A percentile compares a stretch with the other conserved stretches of the same genome.
These are phyloP conservation scores for Shiraia sp. DNA, from an alignment of 2,329 filamentous ascomycete species.

Conservation along the genomic window DNA sequence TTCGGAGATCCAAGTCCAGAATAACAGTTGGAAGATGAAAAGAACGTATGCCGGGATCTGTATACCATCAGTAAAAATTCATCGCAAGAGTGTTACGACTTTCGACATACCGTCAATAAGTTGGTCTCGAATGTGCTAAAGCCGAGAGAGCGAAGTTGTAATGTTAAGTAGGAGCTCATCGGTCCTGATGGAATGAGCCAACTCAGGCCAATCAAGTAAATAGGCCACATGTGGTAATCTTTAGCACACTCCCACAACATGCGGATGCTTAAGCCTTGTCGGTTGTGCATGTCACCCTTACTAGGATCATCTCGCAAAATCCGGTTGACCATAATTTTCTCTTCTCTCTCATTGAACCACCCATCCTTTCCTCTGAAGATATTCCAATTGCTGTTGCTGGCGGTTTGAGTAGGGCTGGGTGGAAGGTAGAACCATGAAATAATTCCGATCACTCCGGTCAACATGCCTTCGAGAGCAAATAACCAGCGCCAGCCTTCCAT, in stretches of 20 bases:
- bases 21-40: slow-evolving; percentile 54
- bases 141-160: slow-evolving; percentile 39
- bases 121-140: slow-evolving; percentile 46
- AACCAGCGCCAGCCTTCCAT: slow-evolving; percentile 62
- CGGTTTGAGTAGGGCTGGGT: slow-evolving; percentile 65
- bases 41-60: slow-evolving; percentile 52
- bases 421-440: slow-evolving; percentile 46
- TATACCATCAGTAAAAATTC: not conserved
- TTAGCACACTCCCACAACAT: slow-evolving; percentile 56
- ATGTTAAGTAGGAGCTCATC: slow-evolving; percentile 39
- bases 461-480: slow-evolving; percentile 50
- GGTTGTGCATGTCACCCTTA: slow-evolving; percentile 66
- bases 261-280: slow-evolving; percentile 54
- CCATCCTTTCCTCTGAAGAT: slow-evolving; percentile 63
- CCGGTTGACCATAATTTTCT: slow-evolving; percentile 70
- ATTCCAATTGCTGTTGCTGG: slow-evolving; percentile 45
- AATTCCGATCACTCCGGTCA: slow-evolving; percentile 44
- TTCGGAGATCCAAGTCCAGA: slow-evolving; percentile 55
- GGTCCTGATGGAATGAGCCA: slow-evolving; percentile 42
- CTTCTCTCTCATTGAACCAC: slow-evolving; percentile 70
- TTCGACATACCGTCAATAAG: slow-evolving; percentile 35
- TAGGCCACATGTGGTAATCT: slow-evolving; percentile 61
- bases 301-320: slow-evolving; percentile 60
- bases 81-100: not conserved
- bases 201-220: slow-evolving; percentile 41